These are phyloP conservation scores for Phytophthora podocarpi DNA, from an alignment of 352 stramenopile genomes.

Conservation along the genomic window DNA sequence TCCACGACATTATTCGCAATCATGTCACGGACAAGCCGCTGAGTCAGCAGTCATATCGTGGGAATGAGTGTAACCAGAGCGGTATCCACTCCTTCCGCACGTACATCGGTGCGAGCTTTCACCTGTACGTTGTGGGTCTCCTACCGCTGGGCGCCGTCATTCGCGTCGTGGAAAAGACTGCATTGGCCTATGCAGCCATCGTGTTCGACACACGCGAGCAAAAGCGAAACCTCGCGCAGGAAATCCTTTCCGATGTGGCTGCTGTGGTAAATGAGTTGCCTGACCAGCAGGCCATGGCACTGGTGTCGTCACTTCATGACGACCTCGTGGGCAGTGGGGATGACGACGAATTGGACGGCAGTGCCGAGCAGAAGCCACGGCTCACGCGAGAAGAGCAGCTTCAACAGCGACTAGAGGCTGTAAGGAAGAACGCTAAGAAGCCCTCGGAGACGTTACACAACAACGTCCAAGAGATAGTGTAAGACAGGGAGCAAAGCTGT, in stretches of 20 bases:
- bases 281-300: slow-evolving; percentile 52
- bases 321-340: slow-evolving; percentile 45
- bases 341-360: slow-evolving; percentile 19
- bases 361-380: slow-evolving; percentile 9
- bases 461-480: slow-evolving; percentile 32
- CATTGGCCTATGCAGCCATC: slow-evolving; percentile 57
- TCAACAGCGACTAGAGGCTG: slow-evolving; percentile 33
- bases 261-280: slow-evolving; percentile 61
- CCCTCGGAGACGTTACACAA: neutral
- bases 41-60: slow-evolving; percentile 56
- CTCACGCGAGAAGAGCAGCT: slow-evolving; percentile 31
- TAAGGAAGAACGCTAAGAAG: slow-evolving; percentile 31
- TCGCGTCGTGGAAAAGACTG: slow-evolving; percentile 68
- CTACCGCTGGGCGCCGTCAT: slow-evolving; percentile 57
- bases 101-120: slow-evolving; percentile 77
- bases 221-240: slow-evolving; percentile 53
- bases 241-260: slow-evolving; percentile 68
- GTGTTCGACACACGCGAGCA: slow-evolving; percentile 66
- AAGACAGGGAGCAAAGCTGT: slow-evolving; percentile 21
- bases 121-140: slow-evolving; percentile 56
- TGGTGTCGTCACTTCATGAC: slow-evolving; percentile 55
- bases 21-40: slow-evolving; percentile 38
- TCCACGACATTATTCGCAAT: slow-evolving; percentile 85
- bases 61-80: slow-evolving; percentile 62
- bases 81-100: slow-evolving; percentile 78